A percentile compares a stretch with the other conserved stretches of the same genome.
These are phyloP conservation scores for Xylaria flabelliformis DNA, from an alignment of 495 filamentous ascomycete genomes.

Conservation along the genomic window DNA sequence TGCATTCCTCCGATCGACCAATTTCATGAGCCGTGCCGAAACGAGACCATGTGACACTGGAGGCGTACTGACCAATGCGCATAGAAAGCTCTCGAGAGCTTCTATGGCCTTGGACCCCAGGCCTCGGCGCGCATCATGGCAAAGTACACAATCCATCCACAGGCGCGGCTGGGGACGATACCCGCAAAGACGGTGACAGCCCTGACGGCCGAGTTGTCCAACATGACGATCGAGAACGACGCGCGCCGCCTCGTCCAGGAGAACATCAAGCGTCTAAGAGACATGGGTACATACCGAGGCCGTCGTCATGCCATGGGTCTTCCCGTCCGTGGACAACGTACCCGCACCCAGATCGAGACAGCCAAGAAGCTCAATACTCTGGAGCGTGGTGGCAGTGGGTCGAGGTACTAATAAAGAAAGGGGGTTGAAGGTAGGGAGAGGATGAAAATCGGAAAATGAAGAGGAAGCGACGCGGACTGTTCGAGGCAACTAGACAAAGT, in stretches of 20 bases:
- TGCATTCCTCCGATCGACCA: conserved; percentile 4
- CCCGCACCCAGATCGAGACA: conserved; percentile 80
- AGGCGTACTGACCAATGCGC: neutral
- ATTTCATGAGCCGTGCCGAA: too few relatives aligned
- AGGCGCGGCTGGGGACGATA: conserved; percentile 74
- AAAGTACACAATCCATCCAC: conserved; percentile 83
- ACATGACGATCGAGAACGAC: conserved; percentile 95
- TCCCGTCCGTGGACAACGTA: conserved; percentile 87
- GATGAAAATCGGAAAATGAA: neutral
- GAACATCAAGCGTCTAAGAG: conserved; percentile 84
- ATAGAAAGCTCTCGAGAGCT: conserved; percentile 82
- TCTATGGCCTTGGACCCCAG: conserved; percentile 87
- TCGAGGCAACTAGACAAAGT: neutral
- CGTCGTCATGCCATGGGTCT: conserved; percentile 87
- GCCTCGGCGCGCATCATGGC: conserved; percentile 77
- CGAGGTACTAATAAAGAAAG: conserved; percentile 19
- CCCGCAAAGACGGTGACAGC: conserved; percentile 74
- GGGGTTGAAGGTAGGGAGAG: neutral
- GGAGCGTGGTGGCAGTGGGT: conserved; percentile 64
- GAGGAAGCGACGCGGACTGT: neutral
- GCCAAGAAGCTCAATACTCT: conserved; percentile 81
- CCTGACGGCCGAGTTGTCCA: conserved; percentile 81
- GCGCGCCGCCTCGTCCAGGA: conserved; percentile 75
- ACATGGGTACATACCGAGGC: conserved; percentile 91
- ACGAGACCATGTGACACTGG: neutral